Percentiles rank a stretch among this genome's conserved stretches.
phyloP scores from a whole-genome alignment of 1,284 basidiomycete species.

The Puccinia triticina region DNA sequence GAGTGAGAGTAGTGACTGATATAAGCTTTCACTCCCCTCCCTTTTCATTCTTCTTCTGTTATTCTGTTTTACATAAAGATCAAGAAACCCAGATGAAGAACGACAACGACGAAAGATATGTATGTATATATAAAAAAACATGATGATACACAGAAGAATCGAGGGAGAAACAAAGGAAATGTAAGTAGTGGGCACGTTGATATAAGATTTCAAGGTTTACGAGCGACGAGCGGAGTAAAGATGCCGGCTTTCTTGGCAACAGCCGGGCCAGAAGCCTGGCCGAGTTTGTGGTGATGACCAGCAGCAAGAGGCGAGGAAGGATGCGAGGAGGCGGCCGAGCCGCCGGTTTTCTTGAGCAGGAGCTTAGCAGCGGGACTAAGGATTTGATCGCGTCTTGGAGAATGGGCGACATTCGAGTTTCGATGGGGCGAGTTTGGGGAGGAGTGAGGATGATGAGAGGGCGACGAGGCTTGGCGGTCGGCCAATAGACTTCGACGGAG shows the following conservation, averaged over 20 bases:
- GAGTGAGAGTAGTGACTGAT: too few species aligned
- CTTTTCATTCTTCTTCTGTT: too few species aligned
- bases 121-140: too few species aligned
- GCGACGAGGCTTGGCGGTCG: background rate
- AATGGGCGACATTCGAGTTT: background rate
- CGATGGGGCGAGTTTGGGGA: too few species aligned
- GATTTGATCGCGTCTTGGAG: conserved; percentile 31
- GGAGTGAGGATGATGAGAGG: background rate
- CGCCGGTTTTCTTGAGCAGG: conserved; percentile 31
- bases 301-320: background rate
- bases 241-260: background rate
- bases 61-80: too few species aligned
- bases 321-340: background rate
- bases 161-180: too few species aligned
- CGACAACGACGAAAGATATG: too few species aligned
- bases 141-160: too few species aligned
- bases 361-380: conserved; percentile 42
- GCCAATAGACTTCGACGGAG: background rate
- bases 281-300: background rate
- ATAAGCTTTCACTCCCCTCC: too few species aligned
- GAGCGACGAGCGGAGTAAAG: background rate
- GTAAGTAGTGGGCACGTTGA: too few species aligned
- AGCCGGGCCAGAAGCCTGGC: background rate
- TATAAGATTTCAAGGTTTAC: background rate
- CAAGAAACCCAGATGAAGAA: too few species aligned